Base-by-base conservation (phyloP, 2,329 filamentous ascomycete genomes). In the Talaromyces atroroseus region DNA sequence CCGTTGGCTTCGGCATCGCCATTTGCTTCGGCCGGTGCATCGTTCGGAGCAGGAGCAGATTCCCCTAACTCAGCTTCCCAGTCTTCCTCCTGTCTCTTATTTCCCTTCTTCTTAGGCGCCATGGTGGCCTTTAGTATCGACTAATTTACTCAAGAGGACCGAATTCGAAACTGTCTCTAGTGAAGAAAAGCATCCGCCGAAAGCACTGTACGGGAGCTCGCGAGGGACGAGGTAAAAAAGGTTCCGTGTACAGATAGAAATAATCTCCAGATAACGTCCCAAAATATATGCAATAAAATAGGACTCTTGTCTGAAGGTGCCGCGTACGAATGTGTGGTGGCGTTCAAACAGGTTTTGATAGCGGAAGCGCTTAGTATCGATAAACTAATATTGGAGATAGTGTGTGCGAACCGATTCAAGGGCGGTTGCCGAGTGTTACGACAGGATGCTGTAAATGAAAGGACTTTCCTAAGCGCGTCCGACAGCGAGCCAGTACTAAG, bases 11-110 rank as follows among this genome's bases (percentile, higher is more conserved):
- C 77, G 50, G 71, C 72, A 53, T 75, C 64, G 51, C 76, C 74
- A 36, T 76, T 76, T 38, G 80, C 74, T 49, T 70, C 70, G 45
- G 72, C 70, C 58, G 78, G 73, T 48, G 74, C 75, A 58, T 75
- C 72, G 52, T 72, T 65, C 45, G 70, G 68, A 42, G 76, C 74
- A 59, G 82, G 76, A 52, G 80, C 78, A 59, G 80, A 78, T 77
- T 96, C 92, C 67, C 91, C 92, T 55, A 96, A 80, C 62, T 96
- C 91, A 56, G 89, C 86, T 74, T 97, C 94, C 92, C 92, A 96
- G 80, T 96, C 90, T 68, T 96, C 90, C 70, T 89, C 84, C 70
- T 80, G 84, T 72, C 85, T 86, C 81, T 92, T 95, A 76, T 86
- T 88, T 72, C 87, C 88, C 83, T 96, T 96, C 82, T 94, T 95